phyloP scores from a whole-genome alignment of 106 monocot genomes.

The Acanthochlamys bracteata region DNA sequence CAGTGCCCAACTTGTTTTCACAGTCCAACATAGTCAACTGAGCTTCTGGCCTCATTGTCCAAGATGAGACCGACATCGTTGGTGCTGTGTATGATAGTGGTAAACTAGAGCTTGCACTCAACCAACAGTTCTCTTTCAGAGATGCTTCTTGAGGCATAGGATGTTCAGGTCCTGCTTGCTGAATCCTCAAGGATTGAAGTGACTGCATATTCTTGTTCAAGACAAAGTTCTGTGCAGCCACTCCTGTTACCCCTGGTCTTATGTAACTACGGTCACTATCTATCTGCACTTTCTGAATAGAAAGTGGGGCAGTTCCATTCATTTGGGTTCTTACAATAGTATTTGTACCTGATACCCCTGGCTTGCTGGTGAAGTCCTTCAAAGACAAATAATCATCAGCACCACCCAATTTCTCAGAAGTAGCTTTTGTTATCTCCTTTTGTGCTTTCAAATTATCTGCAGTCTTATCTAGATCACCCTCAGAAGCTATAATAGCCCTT shows the following conservation, averaged over 20 bases:
- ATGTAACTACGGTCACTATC: slow-evolving; percentile 44
- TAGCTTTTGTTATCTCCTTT: slow-evolving; percentile 32
- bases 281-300: slow-evolving; percentile 30
- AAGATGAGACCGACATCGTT: slow-evolving; percentile 22
- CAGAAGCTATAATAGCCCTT: slow-evolving; percentile 63
- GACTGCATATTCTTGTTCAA: slow-evolving; percentile 18
- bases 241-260: slow-evolving; percentile 6
- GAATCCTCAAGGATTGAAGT: slow-evolving; percentile 18
- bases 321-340: slow-evolving; percentile 13
- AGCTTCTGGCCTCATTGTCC: slow-evolving; percentile 16
- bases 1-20: slow-evolving; percentile 26
- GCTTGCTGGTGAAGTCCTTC: background rate
- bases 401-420: slow-evolving; percentile 21
- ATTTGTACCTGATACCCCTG: background rate
- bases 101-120: slow-evolving; percentile 16
- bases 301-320: slow-evolving; percentile 16
- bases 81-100: slow-evolving; percentile 22
- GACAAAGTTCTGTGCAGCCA: slow-evolving; percentile 9
- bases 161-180: slow-evolving; percentile 25
- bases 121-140: slow-evolving; percentile 27
- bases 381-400: slow-evolving; percentile 1
- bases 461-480: slow-evolving; percentile 74
- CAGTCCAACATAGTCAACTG: slow-evolving; percentile 12
- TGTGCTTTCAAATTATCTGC: slow-evolving; percentile 44
- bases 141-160: slow-evolving; percentile 13